Conservation (phyloP, 2,329 filamentous ascomycete genomes). For the Fusarium sp. region DNA sequence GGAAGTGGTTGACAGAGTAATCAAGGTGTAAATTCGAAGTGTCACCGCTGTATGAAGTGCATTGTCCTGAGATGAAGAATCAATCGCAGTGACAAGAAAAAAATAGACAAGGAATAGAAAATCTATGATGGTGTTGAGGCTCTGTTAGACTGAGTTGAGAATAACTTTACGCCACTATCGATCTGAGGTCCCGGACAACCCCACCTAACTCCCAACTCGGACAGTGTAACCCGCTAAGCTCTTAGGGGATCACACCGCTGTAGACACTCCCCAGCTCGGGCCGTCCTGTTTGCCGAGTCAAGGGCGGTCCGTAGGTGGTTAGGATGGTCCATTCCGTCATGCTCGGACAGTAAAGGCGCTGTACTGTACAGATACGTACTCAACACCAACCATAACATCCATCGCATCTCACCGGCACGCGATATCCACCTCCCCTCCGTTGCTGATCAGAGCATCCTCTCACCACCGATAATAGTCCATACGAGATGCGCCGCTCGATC, state of each 20-base stretch:
- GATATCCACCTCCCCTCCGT: slow-evolving; percentile 11
- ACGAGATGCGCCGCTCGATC: slow-evolving; percentile 41
- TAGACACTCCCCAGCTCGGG: slow-evolving; percentile 36
- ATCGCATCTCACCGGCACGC: slow-evolving; percentile 25
- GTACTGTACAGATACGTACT: slow-evolving; percentile 14
- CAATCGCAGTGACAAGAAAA: background rate
- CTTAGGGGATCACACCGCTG: slow-evolving; percentile 22
- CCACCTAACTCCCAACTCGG: background rate
- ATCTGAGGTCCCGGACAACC: background rate
- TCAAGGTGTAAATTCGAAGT: background rate
- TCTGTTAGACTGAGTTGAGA: slow-evolving; percentile 33
- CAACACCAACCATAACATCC: slow-evolving; percentile 9
- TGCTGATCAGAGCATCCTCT: slow-evolving; percentile 4
- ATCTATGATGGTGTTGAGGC: slow-evolving; percentile 43
- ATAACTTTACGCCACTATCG: slow-evolving; percentile 20
- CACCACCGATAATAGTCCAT: slow-evolving; percentile 14
- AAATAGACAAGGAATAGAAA: slow-evolving; percentile 10
- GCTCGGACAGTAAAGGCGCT: slow-evolving; percentile 16
- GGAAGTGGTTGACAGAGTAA: background rate
- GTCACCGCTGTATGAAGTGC: background rate
- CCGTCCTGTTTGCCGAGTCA: slow-evolving; percentile 44
- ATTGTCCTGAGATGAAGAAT: slow-evolving; percentile 10
- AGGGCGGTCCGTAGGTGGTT: slow-evolving; percentile 19
- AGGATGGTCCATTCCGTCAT: slow-evolving; percentile 43
- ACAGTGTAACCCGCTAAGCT: slow-evolving; percentile 19